These are phyloP conservation scores for Sporothrix schenckii DNA, from an alignment of 2,329 filamentous ascomycete species.

Conservation along the genomic window DNA sequence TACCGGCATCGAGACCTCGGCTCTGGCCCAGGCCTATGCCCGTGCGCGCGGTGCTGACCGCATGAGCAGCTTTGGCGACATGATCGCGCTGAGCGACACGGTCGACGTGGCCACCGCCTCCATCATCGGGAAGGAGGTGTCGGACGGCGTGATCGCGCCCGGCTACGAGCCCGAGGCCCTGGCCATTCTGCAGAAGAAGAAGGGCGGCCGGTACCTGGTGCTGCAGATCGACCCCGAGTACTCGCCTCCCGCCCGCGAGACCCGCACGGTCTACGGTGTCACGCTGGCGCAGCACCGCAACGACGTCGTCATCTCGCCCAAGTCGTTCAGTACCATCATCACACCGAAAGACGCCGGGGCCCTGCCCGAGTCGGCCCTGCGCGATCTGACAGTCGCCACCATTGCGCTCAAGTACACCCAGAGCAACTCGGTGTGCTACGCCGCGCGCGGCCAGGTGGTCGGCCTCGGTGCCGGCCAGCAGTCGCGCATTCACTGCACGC, in stretches of 20 bases:
- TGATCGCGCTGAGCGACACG: slow-evolving; percentile 88
- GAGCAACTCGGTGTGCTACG: slow-evolving; percentile 98
- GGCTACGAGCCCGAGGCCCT: slow-evolving; percentile 83
- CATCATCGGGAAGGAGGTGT: slow-evolving; percentile 98
- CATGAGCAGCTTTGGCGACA: slow-evolving; percentile 97
- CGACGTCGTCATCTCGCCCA: slow-evolving; percentile 80
- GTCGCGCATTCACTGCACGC: slow-evolving; percentile 97
- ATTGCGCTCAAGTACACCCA: slow-evolving; percentile 99
- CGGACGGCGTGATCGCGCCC: slow-evolving; percentile 92
- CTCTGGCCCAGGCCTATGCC: slow-evolving; percentile 90
- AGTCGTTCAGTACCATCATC: slow-evolving; percentile 82
- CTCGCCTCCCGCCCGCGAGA: slow-evolving; percentile 77
- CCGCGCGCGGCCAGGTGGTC: slow-evolving; percentile 87
- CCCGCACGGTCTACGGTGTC: slow-evolving; percentile 86
- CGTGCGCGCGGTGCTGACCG: slow-evolving; percentile 93
- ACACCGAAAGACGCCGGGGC: slow-evolving; percentile 76
- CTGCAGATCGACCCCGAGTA: slow-evolving; percentile 92
- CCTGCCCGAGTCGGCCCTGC: slow-evolving; percentile 78
- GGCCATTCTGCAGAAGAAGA: slow-evolving; percentile 94
- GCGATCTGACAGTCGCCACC: slow-evolving; percentile 91
- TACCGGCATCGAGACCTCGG: slow-evolving; percentile 80
- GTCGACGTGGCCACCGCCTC: slow-evolving; percentile 92
- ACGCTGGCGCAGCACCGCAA: slow-evolving; percentile 90
- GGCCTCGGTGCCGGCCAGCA: slow-evolving; percentile 96
- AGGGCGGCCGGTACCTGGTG: slow-evolving; percentile 94